Evolutionary conservation across 768 basidiomycete species (phyloP).

Genomic region (Boletus insuetus): DNA sequence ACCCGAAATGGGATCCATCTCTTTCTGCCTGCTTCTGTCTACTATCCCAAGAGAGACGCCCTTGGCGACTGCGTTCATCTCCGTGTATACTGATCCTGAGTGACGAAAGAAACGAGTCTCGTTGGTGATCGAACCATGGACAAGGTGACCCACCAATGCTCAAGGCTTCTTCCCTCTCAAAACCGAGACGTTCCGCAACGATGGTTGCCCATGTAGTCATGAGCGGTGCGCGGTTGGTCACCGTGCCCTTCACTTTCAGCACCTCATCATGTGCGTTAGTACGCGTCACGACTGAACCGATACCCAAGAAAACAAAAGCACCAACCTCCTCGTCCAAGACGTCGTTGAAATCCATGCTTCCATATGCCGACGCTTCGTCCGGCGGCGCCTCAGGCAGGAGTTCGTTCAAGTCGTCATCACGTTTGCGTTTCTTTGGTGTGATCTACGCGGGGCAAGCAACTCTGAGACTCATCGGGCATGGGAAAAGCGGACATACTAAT

Average conservation of each 20-base stretch:
- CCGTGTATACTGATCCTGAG: slow-evolving; percentile 87
- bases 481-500: slow-evolving; percentile 25
- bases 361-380: slow-evolving; percentile 50
- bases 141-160: slow-evolving; percentile 65
- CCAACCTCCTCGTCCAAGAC: slow-evolving; percentile 67
- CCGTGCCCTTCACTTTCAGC: slow-evolving; percentile 55
- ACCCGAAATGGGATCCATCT: slow-evolving; percentile 50
- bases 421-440: slow-evolving; percentile 48
- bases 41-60: slow-evolving; percentile 82
- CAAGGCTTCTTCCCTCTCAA: slow-evolving; percentile 84
- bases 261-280: slow-evolving; percentile 38
- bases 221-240: slow-evolving; percentile 89
- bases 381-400: slow-evolving; percentile 50
- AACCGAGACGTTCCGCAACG: slow-evolving; percentile 84
- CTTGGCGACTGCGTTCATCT: slow-evolving; percentile 86
- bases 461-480: neutral
- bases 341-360: slow-evolving; percentile 70
- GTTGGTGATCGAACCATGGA: neutral
- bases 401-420: slow-evolving; percentile 48
- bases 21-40: slow-evolving; percentile 50
- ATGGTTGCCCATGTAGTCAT: slow-evolving; percentile 93
- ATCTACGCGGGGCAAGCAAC: slow-evolving; percentile 29
- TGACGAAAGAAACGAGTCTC: neutral
- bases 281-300: neutral
- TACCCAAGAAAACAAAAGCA: neutral